These are phyloP conservation scores for Phytophthora sansomeana DNA, from an alignment of 352 stramenopile species.

Conservation along the genomic window DNA sequence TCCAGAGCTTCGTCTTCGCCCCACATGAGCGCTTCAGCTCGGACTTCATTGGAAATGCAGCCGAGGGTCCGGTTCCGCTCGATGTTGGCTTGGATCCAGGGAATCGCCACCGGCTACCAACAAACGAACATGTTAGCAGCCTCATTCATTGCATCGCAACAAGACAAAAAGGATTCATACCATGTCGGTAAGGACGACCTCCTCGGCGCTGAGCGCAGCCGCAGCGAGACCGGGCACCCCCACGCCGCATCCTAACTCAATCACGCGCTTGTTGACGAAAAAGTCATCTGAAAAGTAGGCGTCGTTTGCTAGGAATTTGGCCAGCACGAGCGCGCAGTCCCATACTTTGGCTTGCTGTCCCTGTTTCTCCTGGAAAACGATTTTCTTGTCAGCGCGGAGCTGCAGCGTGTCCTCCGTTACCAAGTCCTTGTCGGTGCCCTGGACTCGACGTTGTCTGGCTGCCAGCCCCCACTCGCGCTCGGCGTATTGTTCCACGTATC, in stretches of 20 bases:
- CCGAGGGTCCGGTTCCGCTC: slow-evolving; percentile 41
- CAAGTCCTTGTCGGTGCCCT: slow-evolving; percentile 39
- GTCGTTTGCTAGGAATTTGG: slow-evolving; percentile 54
- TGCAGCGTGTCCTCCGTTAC: slow-evolving; percentile 40
- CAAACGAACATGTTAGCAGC: slow-evolving; percentile 8
- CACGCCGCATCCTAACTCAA: slow-evolving; percentile 67
- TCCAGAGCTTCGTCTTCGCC: slow-evolving; percentile 31
- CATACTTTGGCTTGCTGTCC: slow-evolving; percentile 69
- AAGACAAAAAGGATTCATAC: slow-evolving; percentile 19
- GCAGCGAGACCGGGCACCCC: slow-evolving; percentile 58
- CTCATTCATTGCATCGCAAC: slow-evolving; percentile 2
- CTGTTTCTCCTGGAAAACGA: slow-evolving; percentile 61
- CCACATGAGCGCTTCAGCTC: slow-evolving; percentile 52
- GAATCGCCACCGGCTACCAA: slow-evolving; percentile 44
- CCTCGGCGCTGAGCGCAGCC: slow-evolving; percentile 46
- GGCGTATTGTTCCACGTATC: slow-evolving; percentile 47
- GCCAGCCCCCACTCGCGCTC: slow-evolving; percentile 51
- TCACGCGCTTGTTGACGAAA: slow-evolving; percentile 59
- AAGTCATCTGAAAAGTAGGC: slow-evolving; percentile 46
- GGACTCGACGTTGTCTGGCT: slow-evolving; percentile 38
- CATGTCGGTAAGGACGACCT: slow-evolving; percentile 63
- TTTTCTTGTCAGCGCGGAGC: slow-evolving; percentile 27
- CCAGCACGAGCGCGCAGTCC: slow-evolving; percentile 64
- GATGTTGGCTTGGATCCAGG: slow-evolving; percentile 67
- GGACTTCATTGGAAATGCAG: slow-evolving; percentile 31